phyloP scores from a whole-genome alignment of 73 alveolate genomes.

The Paramecium caudatum region DNA sequence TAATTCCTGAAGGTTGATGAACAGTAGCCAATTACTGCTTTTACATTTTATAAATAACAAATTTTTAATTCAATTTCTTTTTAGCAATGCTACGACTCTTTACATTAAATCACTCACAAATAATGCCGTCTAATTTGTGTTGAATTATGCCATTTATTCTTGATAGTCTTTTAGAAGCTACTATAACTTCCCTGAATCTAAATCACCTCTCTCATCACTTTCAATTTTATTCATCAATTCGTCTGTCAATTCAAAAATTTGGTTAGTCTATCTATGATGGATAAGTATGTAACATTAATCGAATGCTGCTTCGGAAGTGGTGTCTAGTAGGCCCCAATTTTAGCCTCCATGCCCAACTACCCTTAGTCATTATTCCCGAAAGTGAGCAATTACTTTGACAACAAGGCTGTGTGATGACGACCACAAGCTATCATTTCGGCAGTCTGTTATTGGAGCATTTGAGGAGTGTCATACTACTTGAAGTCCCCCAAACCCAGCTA shows the following conservation, averaged over 20 bases:
- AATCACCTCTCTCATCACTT: neutral
- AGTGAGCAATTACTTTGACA: neutral
- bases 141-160: neutral
- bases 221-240: conserved; percentile 50
- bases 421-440: conserved; percentile 49
- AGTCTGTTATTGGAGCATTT: neutral
- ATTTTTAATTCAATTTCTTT: conserved; percentile 5
- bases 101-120: conserved; percentile 46
- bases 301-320: conserved; percentile 5
- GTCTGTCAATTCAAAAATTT: conserved; percentile 43
- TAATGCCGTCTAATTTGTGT: neutral
- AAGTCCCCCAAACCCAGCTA: conserved; percentile 57
- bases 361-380: conserved; percentile 19
- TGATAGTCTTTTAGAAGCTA: conserved; percentile 28
- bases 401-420: neutral
- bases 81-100: neutral
- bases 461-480: conserved; percentile 49
- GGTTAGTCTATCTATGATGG: conserved; percentile 35
- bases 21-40: too few species aligned
- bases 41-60: too few species aligned
- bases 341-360: conserved; percentile 12
- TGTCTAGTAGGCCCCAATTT: conserved; percentile 24
- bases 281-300: conserved; percentile 25
- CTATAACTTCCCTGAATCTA: neutral
- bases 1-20: too few species aligned